Evolutionary conservation across 1,139 yeast species (phyloP).

Genomic region (Scheffersomyces stambukii): DNA sequence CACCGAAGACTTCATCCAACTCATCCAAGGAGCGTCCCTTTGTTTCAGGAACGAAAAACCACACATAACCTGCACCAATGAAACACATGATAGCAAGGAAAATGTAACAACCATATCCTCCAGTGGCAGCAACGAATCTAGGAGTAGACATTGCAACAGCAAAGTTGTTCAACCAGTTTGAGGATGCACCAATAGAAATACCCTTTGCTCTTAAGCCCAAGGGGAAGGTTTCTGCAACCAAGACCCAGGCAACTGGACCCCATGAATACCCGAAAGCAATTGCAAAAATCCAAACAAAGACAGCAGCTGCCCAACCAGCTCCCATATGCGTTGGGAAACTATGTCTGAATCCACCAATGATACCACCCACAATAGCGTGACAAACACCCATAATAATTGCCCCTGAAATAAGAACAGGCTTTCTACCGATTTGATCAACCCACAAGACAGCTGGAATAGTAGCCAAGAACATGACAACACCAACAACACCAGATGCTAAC

Average conservation of each 20-base stretch:
- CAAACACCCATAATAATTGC: slow-evolving; percentile 10
- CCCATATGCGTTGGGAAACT: slow-evolving; percentile 11
- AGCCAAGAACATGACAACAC: slow-evolving; percentile 35
- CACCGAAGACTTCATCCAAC: slow-evolving; percentile 22
- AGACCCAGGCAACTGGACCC: slow-evolving; percentile 29
- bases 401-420: slow-evolving; percentile 11
- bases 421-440: slow-evolving; percentile 13
- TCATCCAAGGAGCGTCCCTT: slow-evolving; percentile 29
- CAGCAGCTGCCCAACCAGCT: slow-evolving; percentile 40
- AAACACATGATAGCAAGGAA: slow-evolving; percentile 20
- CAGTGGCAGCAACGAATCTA: slow-evolving; percentile 19
- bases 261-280: slow-evolving; percentile 22
- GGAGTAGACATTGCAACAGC: slow-evolving; percentile 34
- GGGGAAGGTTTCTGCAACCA: slow-evolving; percentile 19
- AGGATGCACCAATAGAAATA: slow-evolving; percentile 32
- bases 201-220: slow-evolving; percentile 25
- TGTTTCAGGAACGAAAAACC: slow-evolving; percentile 27
- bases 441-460: slow-evolving; percentile 37
- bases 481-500: slow-evolving; percentile 48
- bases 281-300: slow-evolving; percentile 35
- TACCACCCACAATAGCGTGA: slow-evolving; percentile 34
- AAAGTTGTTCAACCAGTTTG: slow-evolving; percentile 38
- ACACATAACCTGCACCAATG: slow-evolving; percentile 20
- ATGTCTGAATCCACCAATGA: slow-evolving; percentile 47
- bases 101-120: slow-evolving; percentile 18